Percentiles rank a stretch among this genome's conserved stretches.
Conservation (phyloP, 1,284 basidiomycete genomes). For the Melampsora americana region DNA sequence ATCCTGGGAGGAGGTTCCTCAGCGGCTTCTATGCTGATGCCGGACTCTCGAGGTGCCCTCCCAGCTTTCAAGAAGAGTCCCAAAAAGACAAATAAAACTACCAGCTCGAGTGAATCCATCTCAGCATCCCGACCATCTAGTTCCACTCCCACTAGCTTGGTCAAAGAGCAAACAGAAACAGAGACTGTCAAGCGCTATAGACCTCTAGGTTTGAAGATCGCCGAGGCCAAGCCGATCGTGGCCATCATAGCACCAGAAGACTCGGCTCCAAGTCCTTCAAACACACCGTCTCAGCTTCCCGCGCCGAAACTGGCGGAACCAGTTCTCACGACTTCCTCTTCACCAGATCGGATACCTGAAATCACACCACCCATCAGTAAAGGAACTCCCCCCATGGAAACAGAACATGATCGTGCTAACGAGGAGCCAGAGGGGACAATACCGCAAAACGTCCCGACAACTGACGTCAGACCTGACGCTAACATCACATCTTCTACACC, state of each 20-base stretch:
- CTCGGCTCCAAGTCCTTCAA: slow-evolving; percentile 13
- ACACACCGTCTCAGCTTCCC: not conserved
- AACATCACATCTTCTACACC: not conserved
- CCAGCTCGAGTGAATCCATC: not conserved
- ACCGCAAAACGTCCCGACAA: not conserved
- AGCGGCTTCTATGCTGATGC: slow-evolving; percentile 16
- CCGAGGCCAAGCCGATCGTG: slow-evolving; percentile 35
- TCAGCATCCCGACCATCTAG: not conserved
- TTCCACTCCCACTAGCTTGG: not conserved
- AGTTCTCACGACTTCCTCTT: not conserved
- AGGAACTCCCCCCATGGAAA: not conserved
- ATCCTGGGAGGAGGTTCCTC: slow-evolving; percentile 33
- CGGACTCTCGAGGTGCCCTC: slow-evolving; percentile 27
- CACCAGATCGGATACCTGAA: slow-evolving; percentile 1
- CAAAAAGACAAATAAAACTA: slow-evolving; percentile 1
- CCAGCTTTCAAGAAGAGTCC: slow-evolving; percentile 44
- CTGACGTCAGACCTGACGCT: not conserved
- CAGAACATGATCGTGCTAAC: not conserved
- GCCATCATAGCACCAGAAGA: not conserved
- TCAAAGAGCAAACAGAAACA: not conserved
- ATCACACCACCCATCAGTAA: not conserved
- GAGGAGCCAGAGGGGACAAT: not conserved
- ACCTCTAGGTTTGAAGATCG: slow-evolving; percentile 38
- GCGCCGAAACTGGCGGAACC: slow-evolving; percentile 10
- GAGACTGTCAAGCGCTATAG: slow-evolving; percentile 29